Evolutionary conservation across 768 basidiomycete genomes (phyloP).

Genomic region (Hypholoma fasciculare): DNA sequence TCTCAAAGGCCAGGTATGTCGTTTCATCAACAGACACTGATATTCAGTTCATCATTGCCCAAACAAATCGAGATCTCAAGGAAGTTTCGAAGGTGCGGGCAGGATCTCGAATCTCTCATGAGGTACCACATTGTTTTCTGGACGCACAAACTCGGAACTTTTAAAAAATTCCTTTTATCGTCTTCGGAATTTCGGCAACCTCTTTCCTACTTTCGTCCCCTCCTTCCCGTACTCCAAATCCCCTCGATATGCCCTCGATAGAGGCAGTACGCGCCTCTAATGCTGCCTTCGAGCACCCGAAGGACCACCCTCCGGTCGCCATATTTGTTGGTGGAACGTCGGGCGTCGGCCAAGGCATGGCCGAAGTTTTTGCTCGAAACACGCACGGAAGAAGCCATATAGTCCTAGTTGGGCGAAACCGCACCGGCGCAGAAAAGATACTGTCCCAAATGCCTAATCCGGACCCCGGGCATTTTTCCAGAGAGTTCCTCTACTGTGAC

Average conservation of each 20-base stretch:
- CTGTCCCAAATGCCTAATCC: conserved; percentile 34
- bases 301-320: conserved; percentile 25
- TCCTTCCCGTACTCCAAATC: neutral
- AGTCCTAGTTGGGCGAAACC: conserved; percentile 50
- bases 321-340: conserved; percentile 41
- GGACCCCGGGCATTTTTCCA: neutral
- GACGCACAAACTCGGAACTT: neutral
- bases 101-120: neutral
- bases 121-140: neutral
- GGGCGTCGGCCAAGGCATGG: conserved; percentile 45
- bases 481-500: conserved; percentile 48
- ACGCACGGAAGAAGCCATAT: conserved; percentile 47
- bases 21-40: neutral
- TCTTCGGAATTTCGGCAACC: conserved; percentile 1
- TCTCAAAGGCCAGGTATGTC: too few species aligned
- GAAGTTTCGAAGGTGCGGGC: neutral
- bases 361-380: conserved; percentile 40
- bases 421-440: conserved; percentile 42
- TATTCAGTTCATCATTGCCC: neutral
- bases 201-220: neutral
- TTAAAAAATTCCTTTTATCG: conserved; percentile 10
- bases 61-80: neutral
- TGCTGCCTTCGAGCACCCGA: conserved; percentile 7
- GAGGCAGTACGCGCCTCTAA: neutral
- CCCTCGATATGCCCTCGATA: conserved; percentile 3